Percentiles rank a stretch among this genome's conserved stretches.
These are phyloP conservation scores for Aschersonia sp. DNA, from an alignment of 2,329 filamentous ascomycete species.

Conservation along the genomic window DNA sequence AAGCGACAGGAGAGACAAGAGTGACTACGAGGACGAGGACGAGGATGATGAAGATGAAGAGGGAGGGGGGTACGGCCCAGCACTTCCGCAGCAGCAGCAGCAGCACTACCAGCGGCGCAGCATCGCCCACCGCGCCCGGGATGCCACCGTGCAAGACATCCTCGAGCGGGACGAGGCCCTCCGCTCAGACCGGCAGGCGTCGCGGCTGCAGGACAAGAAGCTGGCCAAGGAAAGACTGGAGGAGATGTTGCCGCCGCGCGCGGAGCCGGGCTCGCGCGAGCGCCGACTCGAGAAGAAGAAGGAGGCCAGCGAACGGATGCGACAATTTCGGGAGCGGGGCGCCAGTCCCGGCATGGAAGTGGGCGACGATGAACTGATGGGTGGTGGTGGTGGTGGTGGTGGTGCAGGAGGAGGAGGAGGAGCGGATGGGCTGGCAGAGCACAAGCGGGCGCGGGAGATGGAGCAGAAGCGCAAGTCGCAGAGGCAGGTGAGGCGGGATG, in stretches of 20 bases:
- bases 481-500: conserved; percentile 68
- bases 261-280: conserved; percentile 70
- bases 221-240: conserved; percentile 60
- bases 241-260: conserved; percentile 70
- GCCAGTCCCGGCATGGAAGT: conserved; percentile 39
- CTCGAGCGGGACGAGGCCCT: conserved; percentile 38
- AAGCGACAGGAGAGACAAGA: conserved; percentile 5
- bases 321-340: conserved; percentile 50
- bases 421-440: conserved; percentile 45
- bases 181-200: conserved; percentile 33
- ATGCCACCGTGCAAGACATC: conserved; percentile 64
- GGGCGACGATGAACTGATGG: conserved; percentile 62
- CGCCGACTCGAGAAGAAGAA: conserved; percentile 75
- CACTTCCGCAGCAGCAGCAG: conserved; percentile 12
- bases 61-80: conserved; percentile 36
- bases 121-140: conserved; percentile 33
- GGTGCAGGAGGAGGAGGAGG: conserved; percentile 10
- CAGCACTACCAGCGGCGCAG: conserved; percentile 1
- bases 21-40: too few species aligned
- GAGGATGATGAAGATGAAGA: conserved; percentile 13
- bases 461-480: conserved; percentile 68
- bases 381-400: conserved; percentile 13
- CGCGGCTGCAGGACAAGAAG: conserved; percentile 45
- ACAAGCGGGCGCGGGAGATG: conserved; percentile 50
- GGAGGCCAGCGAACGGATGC: conserved; percentile 57